Evolutionary conservation across 2,329 filamentous ascomycete genomes (phyloP), one percentile per base, ranked within the genome.

Genomic region (Diplodia sapinea): DNA sequence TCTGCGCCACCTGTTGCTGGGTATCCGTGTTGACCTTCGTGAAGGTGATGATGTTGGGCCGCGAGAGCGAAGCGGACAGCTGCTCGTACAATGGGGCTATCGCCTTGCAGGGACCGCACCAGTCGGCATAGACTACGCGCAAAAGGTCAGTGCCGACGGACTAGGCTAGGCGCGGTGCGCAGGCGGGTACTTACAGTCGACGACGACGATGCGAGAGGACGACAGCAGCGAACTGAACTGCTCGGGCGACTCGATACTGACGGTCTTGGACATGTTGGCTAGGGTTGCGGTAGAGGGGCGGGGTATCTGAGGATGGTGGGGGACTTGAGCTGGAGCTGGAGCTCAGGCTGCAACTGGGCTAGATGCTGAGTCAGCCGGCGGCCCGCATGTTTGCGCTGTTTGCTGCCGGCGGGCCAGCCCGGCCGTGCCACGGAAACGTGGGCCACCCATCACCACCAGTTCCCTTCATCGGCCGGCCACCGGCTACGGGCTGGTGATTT

Each of bases 31-130:
- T 89, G 82, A 97, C 86, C 82, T 95, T 97, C 77, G 88, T 88
- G 78, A 98, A 97, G 40, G 89, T 91, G 73, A 97, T 89, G 71
- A 86, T 83, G 72, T 89, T 88, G 17, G 90, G 86, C 63, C 88
- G 86, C 20, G 92, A 91, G 55, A 96, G 85, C 70, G 89, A 85
- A 54, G 81, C 77, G 38, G 93, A 89, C 59, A 97, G 86, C 76
- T 89, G 83, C 74, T 95, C 91, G 82, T 92, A 97, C 70, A 93
- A 80, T 20, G 94, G 92, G 6, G 91, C 91, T 72, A 98, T 93
- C 71, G 87, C 85, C 74, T 92, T 91, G 86, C 93, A 96, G 75
- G 93, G 91, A 40, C 83, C 89, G 76, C 91, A 96, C 89, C 91
- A 95, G 75, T 92, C 89, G 74, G 93, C 92, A 75, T 92, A 94